Evolutionary conservation across 177 flowering plant species (phyloP).

Genomic region (Telopea speciosissima): DNA sequence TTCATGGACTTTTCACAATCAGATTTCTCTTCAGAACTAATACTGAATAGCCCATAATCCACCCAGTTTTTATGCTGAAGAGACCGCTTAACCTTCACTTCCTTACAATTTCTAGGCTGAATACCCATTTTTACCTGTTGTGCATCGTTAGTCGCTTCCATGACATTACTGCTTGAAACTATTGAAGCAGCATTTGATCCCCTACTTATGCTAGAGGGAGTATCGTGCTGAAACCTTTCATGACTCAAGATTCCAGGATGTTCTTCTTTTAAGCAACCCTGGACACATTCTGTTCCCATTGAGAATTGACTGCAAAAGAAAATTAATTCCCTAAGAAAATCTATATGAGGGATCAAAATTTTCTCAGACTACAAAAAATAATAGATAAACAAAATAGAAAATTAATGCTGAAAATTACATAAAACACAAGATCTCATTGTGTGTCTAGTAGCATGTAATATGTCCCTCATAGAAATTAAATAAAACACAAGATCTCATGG

Average conservation of each 20-base stretch:
- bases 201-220: neutral
- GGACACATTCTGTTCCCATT: conserved; percentile 6
- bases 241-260: neutral
- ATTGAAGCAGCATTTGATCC: conserved; percentile 2
- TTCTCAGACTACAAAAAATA: neutral
- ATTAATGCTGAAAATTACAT: neutral
- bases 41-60: conserved; percentile 13
- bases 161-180: conserved; percentile 7
- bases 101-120: conserved; percentile 11
- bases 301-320: conserved; percentile 5
- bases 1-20: conserved; percentile 7
- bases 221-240: neutral
- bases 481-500: too few species aligned
- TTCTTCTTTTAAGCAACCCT: neutral
- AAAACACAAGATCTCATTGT: neutral
- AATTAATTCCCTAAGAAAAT: neutral
- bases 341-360: neutral
- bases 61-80: conserved; percentile 15
- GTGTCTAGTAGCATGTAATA: neutral
- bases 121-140: conserved; percentile 8
- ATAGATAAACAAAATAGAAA: neutral
- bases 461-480: neutral
- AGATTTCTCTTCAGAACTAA: conserved; percentile 14
- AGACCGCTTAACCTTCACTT: conserved; percentile 15
- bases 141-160: conserved; percentile 8